Conservation (phyloP, 2,329 filamentous ascomycete species). For the Aspergillus brasiliensis region DNA sequence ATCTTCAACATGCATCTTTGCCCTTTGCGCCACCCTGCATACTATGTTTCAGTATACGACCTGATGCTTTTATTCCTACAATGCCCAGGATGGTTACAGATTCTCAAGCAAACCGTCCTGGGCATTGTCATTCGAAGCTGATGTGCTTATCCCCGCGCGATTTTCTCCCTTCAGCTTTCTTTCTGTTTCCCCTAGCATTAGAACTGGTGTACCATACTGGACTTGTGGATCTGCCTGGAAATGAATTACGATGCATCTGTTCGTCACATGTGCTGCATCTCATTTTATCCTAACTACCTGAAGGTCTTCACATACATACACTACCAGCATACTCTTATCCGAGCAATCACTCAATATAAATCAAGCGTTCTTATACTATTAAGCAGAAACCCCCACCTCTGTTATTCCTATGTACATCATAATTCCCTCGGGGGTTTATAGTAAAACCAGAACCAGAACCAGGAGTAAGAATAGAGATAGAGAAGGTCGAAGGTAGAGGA, state of each 20-base stretch:
- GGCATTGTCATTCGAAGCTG: not conserved
- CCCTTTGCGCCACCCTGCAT: conserved; percentile 17
- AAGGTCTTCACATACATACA: too few relatives aligned
- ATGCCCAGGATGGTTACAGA: not conserved
- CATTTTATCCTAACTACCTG: too few relatives aligned
- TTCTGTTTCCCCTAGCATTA: conserved; percentile 24
- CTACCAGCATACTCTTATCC: too few relatives aligned
- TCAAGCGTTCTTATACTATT: too few relatives aligned
- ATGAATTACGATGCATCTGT: conserved; percentile 6
- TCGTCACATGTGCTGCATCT: not conserved
- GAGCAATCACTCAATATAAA: too few relatives aligned
- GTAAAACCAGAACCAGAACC: too few relatives aligned
- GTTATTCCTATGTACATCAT: too few relatives aligned
- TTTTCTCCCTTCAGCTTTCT: not conserved
- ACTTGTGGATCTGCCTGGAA: conserved; percentile 11
- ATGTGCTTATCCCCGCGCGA: not conserved
- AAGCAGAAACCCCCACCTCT: too few relatives aligned
- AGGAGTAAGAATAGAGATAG: too few relatives aligned
- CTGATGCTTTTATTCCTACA: conserved; percentile 14
- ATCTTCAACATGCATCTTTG: conserved; percentile 19
- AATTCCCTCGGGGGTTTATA: too few relatives aligned
- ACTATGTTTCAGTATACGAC: conserved; percentile 18
- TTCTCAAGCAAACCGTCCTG: not conserved
- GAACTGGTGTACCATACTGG: conserved; percentile 36
- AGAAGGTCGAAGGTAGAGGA: too few relatives aligned